Evolutionary conservation across 176 grass and related monocot genomes (phyloP).

Genomic region (Canna indica): DNA sequence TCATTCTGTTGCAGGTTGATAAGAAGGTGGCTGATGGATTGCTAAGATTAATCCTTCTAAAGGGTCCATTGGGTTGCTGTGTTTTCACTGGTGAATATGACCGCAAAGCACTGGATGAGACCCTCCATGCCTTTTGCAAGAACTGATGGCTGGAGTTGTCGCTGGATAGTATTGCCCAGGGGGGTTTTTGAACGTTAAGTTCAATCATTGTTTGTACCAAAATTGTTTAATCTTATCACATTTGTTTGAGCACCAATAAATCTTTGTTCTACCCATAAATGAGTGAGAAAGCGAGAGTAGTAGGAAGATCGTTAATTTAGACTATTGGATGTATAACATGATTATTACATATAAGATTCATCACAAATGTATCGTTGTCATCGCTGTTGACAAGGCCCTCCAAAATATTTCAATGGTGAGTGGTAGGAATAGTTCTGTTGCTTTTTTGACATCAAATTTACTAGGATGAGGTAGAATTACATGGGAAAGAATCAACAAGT

Average conservation of each 20-base stretch:
- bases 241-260: background rate
- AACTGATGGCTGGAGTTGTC: constrained; percentile 19
- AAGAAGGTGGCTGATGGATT: constrained; percentile 99
- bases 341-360: background rate
- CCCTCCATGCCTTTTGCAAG: constrained; percentile 64
- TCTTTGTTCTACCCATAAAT: background rate
- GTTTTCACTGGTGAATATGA: constrained; percentile 90
- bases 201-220: background rate
- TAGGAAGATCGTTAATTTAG: background rate
- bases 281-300: background rate
- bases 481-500: too few species aligned
- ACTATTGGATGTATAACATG: background rate
- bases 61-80: constrained; percentile 76
- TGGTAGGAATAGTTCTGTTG: too few species aligned
- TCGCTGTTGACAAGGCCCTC: too few species aligned
- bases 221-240: background rate
- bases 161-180: background rate
- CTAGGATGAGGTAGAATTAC: too few species aligned
- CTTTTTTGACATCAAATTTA: too few species aligned
- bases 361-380: too few species aligned
- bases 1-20: constrained; percentile 44
- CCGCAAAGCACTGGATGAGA: constrained; percentile 72
- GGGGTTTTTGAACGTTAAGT: background rate
- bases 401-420: too few species aligned
- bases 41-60: constrained; percentile 79